Evolutionary conservation across 495 filamentous ascomycete species (phyloP), one percentile per base, ranked within the genome.

Genomic region (Aspergillus taichungensis): DNA sequence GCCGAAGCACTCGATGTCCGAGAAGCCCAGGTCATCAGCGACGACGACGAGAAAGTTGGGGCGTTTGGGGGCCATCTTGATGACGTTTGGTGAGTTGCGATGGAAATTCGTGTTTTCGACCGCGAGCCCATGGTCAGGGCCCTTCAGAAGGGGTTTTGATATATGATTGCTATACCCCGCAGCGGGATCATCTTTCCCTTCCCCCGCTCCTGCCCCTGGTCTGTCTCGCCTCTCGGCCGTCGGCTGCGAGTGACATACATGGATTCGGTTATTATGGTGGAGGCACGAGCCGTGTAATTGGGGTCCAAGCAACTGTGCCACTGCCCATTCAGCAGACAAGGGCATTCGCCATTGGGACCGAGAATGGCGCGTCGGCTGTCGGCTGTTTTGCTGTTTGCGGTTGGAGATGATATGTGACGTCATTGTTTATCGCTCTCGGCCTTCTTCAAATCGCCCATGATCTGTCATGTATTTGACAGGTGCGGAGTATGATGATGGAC

Each of bases 41-140:
- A 80, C 69, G 42, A 80, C 66, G 49, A 83, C 67, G 48, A 83
- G 73, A 61, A 83, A 79, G 52, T 81, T 82, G 11, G 78, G 79
- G 9, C 72, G 73, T 61, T 75, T 75, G 13, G 60, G 34, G 35
- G 50, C 47, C 54, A 56, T 57, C 9, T 3, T 44, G 38, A 13
- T 28, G 6, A 48, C 13, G 14, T 12, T 6, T n/a, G n/a, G 33
- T 34, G 38, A 29, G 33, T 14, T 37, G 42, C 24, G 38, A 31
- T 28, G 32, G 5, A 33, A 14, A 9, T 35, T 33, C 8, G 18
- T 24, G 18, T 24, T 34, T 34, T 38, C 33, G 10, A 42, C 43
- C 5, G 27, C 34, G 34, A 36, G 13, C 36, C 33, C 14, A 13
- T 5, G 30, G 13, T n/a, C n/a, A 5, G 18, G 18, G 18, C 18